A percentile compares a stretch with the other conserved stretches of the same genome.
Evolutionary conservation across 257 asterid species (phyloP).

Genomic region (Gardenia jasminoides): DNA sequence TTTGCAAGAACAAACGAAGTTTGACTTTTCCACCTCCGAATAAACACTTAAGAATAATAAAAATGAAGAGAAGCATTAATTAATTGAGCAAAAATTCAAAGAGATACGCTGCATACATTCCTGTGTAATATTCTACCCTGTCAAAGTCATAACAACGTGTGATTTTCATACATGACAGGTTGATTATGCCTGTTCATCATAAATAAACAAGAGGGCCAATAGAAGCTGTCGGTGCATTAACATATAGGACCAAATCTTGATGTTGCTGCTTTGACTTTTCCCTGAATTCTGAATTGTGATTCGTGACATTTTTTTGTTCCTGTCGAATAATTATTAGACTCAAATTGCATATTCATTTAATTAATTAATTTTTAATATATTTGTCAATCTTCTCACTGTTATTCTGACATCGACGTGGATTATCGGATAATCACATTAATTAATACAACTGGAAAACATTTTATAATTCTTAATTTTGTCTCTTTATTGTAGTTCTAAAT

Average conservation of each 20-base stretch:
- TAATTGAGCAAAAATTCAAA: too few species aligned
- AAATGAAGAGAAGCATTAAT: neutral
- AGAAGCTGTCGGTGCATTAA: neutral
- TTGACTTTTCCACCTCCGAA: too few species aligned
- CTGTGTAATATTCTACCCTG: too few species aligned
- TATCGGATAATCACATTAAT: neutral
- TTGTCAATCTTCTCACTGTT: neutral
- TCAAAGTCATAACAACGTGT: neutral
- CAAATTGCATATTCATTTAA: neutral
- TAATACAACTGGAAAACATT: neutral
- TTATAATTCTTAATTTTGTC: neutral
- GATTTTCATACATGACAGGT: neutral
- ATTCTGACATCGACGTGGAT: neutral
- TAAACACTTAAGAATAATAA: too few species aligned
- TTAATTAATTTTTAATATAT: too few species aligned
- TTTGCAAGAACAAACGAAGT: too few species aligned
- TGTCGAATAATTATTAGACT: neutral
- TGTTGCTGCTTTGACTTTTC: slow-evolving; percentile 1
- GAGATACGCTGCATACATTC: neutral
- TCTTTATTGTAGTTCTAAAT: neutral
- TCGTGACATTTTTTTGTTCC: neutral
- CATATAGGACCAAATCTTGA: neutral
- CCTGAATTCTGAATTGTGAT: neutral
- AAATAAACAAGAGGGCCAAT: neutral
- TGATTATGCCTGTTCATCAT: too few species aligned